phyloP scores from a whole-genome alignment of 129 eudicot species.

The Flaveria ramosissima region DNA sequence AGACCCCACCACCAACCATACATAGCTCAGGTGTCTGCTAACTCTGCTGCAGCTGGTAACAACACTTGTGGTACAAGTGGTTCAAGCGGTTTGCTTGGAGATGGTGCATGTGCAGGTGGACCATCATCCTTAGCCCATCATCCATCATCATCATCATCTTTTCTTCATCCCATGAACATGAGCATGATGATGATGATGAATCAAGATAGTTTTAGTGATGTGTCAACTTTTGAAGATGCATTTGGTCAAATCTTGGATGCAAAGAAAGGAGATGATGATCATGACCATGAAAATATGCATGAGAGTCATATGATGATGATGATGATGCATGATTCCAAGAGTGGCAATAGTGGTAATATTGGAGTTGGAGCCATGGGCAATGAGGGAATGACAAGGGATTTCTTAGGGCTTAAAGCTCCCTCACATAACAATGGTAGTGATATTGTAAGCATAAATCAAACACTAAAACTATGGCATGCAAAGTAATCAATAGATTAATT shows the following conservation, averaged over 20 bases:
- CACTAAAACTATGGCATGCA: conserved; percentile 45
- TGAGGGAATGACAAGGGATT: conserved; percentile 80
- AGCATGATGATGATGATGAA: conserved; percentile 41
- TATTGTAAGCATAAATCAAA: conserved; percentile 40
- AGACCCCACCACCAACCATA: conserved; percentile 43
- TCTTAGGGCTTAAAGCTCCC: conserved; percentile 71
- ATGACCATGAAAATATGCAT: neutral
- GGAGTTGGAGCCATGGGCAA: conserved; percentile 38
- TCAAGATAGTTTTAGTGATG: conserved; percentile 36
- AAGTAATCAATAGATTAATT: conserved; percentile 16
- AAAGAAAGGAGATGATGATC: conserved; percentile 26
- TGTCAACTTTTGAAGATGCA: conserved; percentile 51
- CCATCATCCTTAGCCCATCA: conserved; percentile 28
- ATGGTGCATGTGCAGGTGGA: conserved; percentile 36
- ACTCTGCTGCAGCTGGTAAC: conserved; percentile 30
- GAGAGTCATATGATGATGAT: conserved; percentile 16
- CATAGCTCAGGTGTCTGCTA: conserved; percentile 61
- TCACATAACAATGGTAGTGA: conserved; percentile 47
- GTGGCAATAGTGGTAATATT: conserved; percentile 20
- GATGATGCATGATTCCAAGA: conserved; percentile 8
- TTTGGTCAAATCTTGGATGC: conserved; percentile 54
- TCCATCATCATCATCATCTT: conserved; percentile 41
- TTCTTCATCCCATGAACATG: conserved; percentile 33
- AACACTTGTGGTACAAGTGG: conserved; percentile 37
- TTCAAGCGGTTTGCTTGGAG: conserved; percentile 48